Percentiles rank a stretch among this genome's conserved stretches.
Evolutionary conservation across 2,329 filamentous ascomycete genomes (phyloP).

Genomic region (Cladosporium sp.): DNA sequence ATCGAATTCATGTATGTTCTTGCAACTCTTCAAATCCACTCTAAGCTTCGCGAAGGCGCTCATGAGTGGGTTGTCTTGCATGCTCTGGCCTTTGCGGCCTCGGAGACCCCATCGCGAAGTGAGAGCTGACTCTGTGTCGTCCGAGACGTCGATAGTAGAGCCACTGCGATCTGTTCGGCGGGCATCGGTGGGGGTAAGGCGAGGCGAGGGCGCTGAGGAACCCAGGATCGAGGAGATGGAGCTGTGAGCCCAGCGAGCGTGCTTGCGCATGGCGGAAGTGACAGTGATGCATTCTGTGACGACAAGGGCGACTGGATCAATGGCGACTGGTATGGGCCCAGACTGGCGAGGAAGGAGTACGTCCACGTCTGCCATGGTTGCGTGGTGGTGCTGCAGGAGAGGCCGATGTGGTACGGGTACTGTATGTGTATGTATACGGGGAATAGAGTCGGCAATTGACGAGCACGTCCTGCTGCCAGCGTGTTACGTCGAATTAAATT

Average conservation of each 20-base stretch:
- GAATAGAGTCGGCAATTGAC: neutral
- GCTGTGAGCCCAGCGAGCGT: constrained; percentile 91
- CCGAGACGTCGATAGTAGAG: constrained; percentile 31
- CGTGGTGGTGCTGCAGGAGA: neutral
- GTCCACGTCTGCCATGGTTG: constrained; percentile 8
- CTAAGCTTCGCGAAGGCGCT: constrained; percentile 87
- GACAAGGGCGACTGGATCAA: constrained; percentile 56
- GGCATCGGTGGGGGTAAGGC: constrained; percentile 16
- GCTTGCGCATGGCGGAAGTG: constrained; percentile 96
- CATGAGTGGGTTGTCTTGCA: constrained; percentile 96
- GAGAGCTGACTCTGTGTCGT: constrained; percentile 43
- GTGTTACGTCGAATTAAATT: neutral
- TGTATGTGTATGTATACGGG: constrained; percentile 2
- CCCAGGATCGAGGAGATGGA: constrained; percentile 94
- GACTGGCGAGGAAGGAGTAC: neutral
- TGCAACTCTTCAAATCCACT: constrained; percentile 80
- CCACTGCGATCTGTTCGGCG: constrained; percentile 19
- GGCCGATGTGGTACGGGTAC: constrained; percentile 1
- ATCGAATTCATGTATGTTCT: constrained; percentile 84
- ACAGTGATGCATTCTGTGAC: constrained; percentile 99
- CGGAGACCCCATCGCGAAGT: constrained; percentile 87
- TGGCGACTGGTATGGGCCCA: constrained; percentile 27
- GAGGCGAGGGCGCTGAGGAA: constrained; percentile 13
- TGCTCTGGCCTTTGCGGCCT: constrained; percentile 92
- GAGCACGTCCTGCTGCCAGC: neutral